Conservation (phyloP, 2,329 filamentous ascomycete genomes). For the Colletotrichum sp. region DNA sequence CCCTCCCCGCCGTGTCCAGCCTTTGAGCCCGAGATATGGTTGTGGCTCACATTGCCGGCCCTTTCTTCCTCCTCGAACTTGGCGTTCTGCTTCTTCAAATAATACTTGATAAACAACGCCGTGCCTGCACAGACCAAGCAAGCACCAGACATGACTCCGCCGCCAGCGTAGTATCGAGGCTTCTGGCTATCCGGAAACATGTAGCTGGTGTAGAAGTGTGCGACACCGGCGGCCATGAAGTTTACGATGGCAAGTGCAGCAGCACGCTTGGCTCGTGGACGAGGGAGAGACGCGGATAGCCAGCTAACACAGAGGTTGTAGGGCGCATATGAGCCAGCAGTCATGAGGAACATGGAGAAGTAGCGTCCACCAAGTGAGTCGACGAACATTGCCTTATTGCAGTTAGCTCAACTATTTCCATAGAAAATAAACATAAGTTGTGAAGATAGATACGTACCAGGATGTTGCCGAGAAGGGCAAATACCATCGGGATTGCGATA, state of each 20-base stretch:
- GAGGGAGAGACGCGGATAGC: constrained; percentile 29
- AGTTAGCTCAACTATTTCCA: background rate
- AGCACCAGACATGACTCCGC: constrained; percentile 28
- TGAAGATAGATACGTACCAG: background rate
- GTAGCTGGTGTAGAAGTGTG: constrained; percentile 33
- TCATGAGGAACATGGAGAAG: constrained; percentile 28
- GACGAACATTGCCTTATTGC: background rate
- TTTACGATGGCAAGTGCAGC: constrained; percentile 39
- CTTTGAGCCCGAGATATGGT: background rate
- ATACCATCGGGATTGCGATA: constrained; percentile 51
- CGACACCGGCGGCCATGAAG: constrained; percentile 27
- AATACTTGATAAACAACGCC: constrained; percentile 32
- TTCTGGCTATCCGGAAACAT: constrained; percentile 34
- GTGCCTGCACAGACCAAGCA: constrained; percentile 26
- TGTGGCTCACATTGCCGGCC: constrained; percentile 1
- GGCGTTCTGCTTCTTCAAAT: constrained; percentile 27
- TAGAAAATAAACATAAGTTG: rapidly evolving
- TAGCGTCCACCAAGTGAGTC: constrained; percentile 20
- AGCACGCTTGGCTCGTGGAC: constrained; percentile 40
- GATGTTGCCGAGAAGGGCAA: constrained; percentile 41
- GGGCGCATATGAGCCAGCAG: constrained; percentile 34
- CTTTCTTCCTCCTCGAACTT: constrained; percentile 27
- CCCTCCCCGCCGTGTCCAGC: background rate
- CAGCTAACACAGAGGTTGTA: constrained; percentile 40
- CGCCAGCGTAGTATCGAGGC: constrained; percentile 33